Percentiles rank a stretch among this genome's conserved stretches.
phyloP scores from a whole-genome alignment of 805 yeast species.

The Candida sanyiensis region DNA sequence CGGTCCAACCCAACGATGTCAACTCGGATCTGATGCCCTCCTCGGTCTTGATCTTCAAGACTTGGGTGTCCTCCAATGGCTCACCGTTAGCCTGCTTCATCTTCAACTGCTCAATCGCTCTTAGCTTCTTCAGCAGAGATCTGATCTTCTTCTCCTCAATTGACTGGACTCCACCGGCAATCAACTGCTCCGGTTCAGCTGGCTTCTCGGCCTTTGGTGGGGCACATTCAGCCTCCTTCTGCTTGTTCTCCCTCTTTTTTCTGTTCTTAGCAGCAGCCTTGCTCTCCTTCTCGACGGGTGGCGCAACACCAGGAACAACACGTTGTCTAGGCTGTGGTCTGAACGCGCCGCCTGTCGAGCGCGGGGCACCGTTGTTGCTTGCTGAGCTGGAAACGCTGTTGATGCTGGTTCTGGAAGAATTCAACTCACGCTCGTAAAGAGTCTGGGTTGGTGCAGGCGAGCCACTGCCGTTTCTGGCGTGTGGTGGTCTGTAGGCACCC shows the following conservation, averaged over 20 bases:
- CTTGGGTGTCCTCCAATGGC: conserved; percentile 86
- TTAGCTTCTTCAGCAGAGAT: conserved; percentile 80
- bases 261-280: conserved; percentile 68
- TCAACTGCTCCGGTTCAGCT: conserved; percentile 29
- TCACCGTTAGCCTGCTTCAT: conserved; percentile 81
- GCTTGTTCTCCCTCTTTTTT: conserved; percentile 67
- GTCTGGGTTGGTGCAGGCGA: conserved; percentile 36
- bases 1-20: conserved; percentile 67
- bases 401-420: conserved; percentile 17
- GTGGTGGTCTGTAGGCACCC: conserved; percentile 97
- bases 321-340: conserved; percentile 33
- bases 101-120: conserved; percentile 92
- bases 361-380: conserved; percentile 8
- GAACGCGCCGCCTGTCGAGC: conserved; percentile 16
- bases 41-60: conserved; percentile 84
- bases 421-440: conserved; percentile 52
- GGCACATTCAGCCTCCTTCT: conserved; percentile 23
- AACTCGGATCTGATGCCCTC: conserved; percentile 72
- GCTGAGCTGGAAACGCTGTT: conserved; percentile 15
- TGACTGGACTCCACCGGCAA: conserved; percentile 57
- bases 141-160: conserved; percentile 91
- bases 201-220: conserved; percentile 14
- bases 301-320: conserved; percentile 56
- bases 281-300: conserved; percentile 40
- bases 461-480: conserved; percentile 61